Base-by-base conservation (phyloP, 345 rosid genomes). In the Brassica incana region DNA sequence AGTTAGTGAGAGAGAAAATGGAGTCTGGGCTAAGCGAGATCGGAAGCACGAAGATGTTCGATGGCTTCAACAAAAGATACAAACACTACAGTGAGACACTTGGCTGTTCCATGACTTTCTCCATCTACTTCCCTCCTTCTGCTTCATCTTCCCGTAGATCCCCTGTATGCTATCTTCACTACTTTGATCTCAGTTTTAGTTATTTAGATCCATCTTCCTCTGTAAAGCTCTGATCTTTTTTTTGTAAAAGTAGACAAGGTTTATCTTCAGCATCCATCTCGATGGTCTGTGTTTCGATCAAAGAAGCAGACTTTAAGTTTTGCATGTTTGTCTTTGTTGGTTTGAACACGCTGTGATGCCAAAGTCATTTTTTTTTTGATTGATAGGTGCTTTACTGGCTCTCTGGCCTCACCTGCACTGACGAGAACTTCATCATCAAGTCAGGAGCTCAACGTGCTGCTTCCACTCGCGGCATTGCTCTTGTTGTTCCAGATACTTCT, bases 361-460 rank as follows among this genome's bases (percentile, higher is more conserved):
- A 20, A 54, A 18, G 2, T 18, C 23, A 10, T 69, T 30, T 75
- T 52, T 32, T 78, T 52, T 43, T 80, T 69, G 66, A 15, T 78
- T 72, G 20, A 14, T 76, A 95, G 97, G 88, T 95, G 72, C 96
- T 95, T 58, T 93, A 93, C 73, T 93, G 95, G 95, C 90, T 95
- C 10, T 91, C 98, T 59, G 97, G 99, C 0, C 88, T 93, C 18
- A 75, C 94, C 61, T 91, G 99, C 88, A 87, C 88, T 0, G 97
- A 93, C 64, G 99, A 95, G 89, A 95, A 95, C 79, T 95, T 95
- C 67, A 87, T 93, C 7, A 71, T 59, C 36, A 91, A 95, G 80
- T 90, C 98, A 0, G 98, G 98, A 30, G 99, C 98, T 60, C 98
- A 95, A 65, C 93, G 98, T 69, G 85, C 78, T 79, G 96, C 99